A percentile compares a stretch with the other conserved stretches of the same genome.
Evolutionary conservation across 331 rosid species (phyloP).

Genomic region (Spiraea crenata): DNA sequence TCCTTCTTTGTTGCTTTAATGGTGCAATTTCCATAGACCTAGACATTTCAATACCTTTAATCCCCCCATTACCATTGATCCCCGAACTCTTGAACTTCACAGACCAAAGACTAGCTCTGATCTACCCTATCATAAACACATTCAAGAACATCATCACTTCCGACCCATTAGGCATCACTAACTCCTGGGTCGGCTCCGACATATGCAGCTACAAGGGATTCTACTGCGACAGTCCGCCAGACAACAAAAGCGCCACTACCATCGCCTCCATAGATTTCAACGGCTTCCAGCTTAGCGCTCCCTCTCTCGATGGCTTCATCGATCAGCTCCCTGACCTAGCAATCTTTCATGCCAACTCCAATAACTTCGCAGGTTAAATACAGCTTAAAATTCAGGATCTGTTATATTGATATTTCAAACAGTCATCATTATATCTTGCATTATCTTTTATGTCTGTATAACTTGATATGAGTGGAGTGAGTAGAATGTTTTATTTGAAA

Average conservation of each 20-base stretch:
- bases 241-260: slow-evolving; percentile 29
- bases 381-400: too few species aligned
- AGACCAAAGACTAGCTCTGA: slow-evolving; percentile 34
- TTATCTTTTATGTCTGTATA: too few species aligned
- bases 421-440: too few species aligned
- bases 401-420: too few species aligned
- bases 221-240: slow-evolving; percentile 45
- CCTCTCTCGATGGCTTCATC: slow-evolving; percentile 46
- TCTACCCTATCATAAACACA: slow-evolving; percentile 37
- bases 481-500: too few species aligned
- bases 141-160: slow-evolving; percentile 43
- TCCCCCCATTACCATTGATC: slow-evolving; percentile 7
- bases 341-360: slow-evolving; percentile 54
- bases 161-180: slow-evolving; percentile 42
- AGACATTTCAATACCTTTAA: slow-evolving; percentile 4
- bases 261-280: slow-evolving; percentile 46
- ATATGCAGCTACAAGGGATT: slow-evolving; percentile 46
- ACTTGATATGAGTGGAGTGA: too few species aligned
- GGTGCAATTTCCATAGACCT: slow-evolving; percentile 23
- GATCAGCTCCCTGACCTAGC: slow-evolving; percentile 44
- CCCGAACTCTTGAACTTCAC: slow-evolving; percentile 36
- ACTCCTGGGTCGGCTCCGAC: slow-evolving; percentile 44
- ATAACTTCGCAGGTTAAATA: slow-evolving; percentile 34
- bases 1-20: slow-evolving; percentile 14
- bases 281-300: slow-evolving; percentile 45